These are phyloP conservation scores for Iris pallida DNA, from an alignment of 116 monocot genomes.

Conservation along the genomic window DNA sequence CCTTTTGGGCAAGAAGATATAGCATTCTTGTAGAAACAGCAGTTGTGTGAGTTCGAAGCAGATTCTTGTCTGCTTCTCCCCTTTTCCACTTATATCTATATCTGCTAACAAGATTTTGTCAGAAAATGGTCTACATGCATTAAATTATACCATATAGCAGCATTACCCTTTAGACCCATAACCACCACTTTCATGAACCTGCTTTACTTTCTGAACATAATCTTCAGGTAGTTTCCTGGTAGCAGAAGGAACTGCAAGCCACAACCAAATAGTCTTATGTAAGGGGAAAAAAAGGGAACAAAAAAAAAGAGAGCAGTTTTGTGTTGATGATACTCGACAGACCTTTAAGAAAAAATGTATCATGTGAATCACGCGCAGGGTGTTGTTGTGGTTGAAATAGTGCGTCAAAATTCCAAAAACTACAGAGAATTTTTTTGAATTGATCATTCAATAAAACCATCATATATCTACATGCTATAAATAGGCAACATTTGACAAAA, in stretches of 20 bases:
- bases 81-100: conserved; percentile 96
- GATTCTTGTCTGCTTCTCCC: conserved; percentile 92
- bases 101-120: conserved; percentile 30
- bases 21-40: conserved; percentile 99
- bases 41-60: conserved; percentile 95
- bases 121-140: conserved; percentile 11
- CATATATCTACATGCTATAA: too few species aligned
- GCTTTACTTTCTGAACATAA: conserved; percentile 75
- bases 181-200: conserved; percentile 85
- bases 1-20: conserved; percentile 81
- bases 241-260: conserved; percentile 66
- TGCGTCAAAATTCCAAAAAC: conserved; percentile 99
- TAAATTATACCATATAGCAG: too few species aligned
- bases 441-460: too few species aligned
- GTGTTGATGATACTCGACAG: conserved; percentile 4
- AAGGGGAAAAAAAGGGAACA: background rate
- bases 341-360: conserved; percentile 96
- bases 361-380: conserved; percentile 99
- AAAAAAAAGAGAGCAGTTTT: too few species aligned
- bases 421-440: too few species aligned
- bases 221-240: conserved; percentile 79
- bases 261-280: conserved; percentile 3
- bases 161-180: conserved; percentile 97
- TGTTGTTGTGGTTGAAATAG: conserved; percentile 98
- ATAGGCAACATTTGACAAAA: too few species aligned